These are phyloP conservation scores for Plectosphaerella sp. DNA, from an alignment of 2,329 filamentous ascomycete species.

Conservation along the genomic window DNA sequence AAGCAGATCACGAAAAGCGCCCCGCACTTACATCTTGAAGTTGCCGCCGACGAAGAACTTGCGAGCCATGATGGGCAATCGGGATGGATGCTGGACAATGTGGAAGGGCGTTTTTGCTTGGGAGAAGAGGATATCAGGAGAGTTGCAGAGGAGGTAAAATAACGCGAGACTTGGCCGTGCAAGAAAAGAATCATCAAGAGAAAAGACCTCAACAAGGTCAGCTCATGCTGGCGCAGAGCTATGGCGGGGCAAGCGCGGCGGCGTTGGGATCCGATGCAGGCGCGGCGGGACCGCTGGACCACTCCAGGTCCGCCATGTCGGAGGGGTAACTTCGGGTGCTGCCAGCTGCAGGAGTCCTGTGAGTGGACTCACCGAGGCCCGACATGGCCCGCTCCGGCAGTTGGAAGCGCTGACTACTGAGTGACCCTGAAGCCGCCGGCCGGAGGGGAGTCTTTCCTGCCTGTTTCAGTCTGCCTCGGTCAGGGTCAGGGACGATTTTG, in stretches of 20 bases:
- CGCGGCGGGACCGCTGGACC: background rate
- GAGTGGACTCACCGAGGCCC: background rate
- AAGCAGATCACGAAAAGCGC: background rate
- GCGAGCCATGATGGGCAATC: slow-evolving; percentile 72
- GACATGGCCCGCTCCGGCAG: background rate
- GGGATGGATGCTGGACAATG: slow-evolving; percentile 13
- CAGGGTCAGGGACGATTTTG: no score
- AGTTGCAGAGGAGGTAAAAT: slow-evolving; percentile 6
- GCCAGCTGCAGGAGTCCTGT: background rate
- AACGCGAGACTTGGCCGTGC: slow-evolving; percentile 8
- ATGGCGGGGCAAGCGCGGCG: slow-evolving; percentile 2
- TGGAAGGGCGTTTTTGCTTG: slow-evolving; percentile 1
- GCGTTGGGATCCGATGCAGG: background rate
- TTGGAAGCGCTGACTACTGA: background rate
- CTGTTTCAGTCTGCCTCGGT: no score
- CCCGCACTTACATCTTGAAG: slow-evolving; percentile 85
- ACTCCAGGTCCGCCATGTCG: no score
- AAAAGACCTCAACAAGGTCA: slow-evolving; percentile 12
- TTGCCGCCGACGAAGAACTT: slow-evolving; percentile 98
- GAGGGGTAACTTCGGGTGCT: background rate
- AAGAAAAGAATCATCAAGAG: slow-evolving; percentile 2
- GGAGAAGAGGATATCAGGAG: slow-evolving; percentile 2
- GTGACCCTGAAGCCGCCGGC: no score
- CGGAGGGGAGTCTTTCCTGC: no score
- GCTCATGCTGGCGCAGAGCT: slow-evolving; percentile 2